Conservation (phyloP, 192 early-diverging fungal genomes). For the Chytriomyces hyalinus region DNA sequence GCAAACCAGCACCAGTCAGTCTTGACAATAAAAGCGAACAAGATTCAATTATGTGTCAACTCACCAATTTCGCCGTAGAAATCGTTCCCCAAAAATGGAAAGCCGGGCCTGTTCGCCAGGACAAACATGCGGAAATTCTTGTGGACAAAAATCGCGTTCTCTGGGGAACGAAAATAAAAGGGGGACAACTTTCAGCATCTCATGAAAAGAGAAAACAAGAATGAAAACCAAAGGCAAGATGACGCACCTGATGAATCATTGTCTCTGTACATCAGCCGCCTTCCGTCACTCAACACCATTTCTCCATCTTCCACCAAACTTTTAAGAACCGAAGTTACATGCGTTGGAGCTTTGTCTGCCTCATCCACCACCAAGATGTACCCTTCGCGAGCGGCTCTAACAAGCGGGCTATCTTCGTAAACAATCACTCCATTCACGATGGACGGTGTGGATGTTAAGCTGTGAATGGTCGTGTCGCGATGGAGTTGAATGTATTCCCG, state of each 20-base stretch:
- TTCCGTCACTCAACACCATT: constrained; percentile 79
- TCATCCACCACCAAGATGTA: constrained; percentile 78
- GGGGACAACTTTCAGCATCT: not conserved
- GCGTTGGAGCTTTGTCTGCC: constrained; percentile 79
- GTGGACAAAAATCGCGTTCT: constrained; percentile 39
- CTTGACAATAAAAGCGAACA: constrained; percentile 68
- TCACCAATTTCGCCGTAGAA: constrained; percentile 82
- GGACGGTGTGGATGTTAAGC: constrained; percentile 71
- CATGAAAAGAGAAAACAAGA: not conserved
- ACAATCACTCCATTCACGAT: constrained; percentile 70
- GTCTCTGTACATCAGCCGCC: constrained; percentile 55
- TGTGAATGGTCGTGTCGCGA: constrained; percentile 77
- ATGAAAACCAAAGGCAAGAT: not conserved
- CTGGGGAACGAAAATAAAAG: not conserved
- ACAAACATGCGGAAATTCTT: constrained; percentile 84
- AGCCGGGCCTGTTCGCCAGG: constrained; percentile 80
- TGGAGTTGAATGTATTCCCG: constrained; percentile 82
- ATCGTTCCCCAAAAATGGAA: constrained; percentile 81
- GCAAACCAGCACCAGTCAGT: not conserved
- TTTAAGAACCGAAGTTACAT: constrained; percentile 75
- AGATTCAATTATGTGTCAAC: constrained; percentile 44
- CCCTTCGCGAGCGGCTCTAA: constrained; percentile 56
- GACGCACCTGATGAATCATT: not conserved
- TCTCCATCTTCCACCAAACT: constrained; percentile 77
- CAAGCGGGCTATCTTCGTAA: constrained; percentile 74